phyloP scores from a whole-genome alignment of 345 rosid genomes.

The Turritis glabra region DNA sequence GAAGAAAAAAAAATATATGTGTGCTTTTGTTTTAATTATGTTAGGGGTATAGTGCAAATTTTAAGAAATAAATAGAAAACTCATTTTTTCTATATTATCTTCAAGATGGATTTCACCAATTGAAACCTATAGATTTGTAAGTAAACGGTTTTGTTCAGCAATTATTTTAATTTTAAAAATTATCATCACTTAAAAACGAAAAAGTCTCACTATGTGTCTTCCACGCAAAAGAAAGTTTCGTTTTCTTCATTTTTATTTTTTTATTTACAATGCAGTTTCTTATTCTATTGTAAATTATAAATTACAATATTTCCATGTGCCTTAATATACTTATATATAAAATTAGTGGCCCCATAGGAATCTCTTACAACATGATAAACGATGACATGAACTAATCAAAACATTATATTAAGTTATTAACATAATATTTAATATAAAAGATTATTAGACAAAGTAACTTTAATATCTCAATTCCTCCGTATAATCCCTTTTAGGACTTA shows the following conservation, averaged over 20 bases:
- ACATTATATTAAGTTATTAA: background rate
- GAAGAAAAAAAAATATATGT: no score
- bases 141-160: background rate
- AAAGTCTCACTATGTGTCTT: background rate
- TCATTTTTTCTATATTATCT: background rate
- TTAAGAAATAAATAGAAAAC: background rate
- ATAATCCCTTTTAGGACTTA: background rate
- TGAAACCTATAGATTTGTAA: background rate
- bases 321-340: background rate
- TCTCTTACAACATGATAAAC: background rate
- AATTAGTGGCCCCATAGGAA: slow-evolving; percentile 1
- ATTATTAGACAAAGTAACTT: background rate
- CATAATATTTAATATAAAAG: background rate
- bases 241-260: background rate
- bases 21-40: background rate
- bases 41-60: background rate
- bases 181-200: slow-evolving; percentile 1
- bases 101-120: background rate
- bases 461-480: background rate
- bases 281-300: background rate
- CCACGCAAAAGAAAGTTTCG: slow-evolving; percentile 25
- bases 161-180: background rate
- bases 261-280: background rate
- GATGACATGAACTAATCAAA: background rate
- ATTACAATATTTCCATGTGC: background rate